These are phyloP conservation scores for Geranium incanum DNA, from an alignment of 441 rosid species.

Conservation along the genomic window DNA sequence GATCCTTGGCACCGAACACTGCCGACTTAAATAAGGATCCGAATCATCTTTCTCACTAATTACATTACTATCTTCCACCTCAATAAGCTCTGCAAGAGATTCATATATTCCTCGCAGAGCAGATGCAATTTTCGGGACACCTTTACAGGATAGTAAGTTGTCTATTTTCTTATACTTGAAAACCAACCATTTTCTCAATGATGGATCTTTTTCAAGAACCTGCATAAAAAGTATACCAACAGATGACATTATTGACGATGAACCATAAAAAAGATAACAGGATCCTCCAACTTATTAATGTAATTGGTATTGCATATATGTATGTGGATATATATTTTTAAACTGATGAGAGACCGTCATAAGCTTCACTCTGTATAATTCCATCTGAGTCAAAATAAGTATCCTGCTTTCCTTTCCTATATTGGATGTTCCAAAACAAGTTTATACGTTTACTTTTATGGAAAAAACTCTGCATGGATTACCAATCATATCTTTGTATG, in stretches of 20 bases:
- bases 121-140: slow-evolving; percentile 36
- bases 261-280: background rate
- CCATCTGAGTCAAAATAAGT: too few species aligned
- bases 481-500: too few species aligned
- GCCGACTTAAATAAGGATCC: slow-evolving; percentile 29
- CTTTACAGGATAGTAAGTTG: slow-evolving; percentile 41
- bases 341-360: background rate
- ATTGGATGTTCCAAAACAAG: too few species aligned
- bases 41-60: slow-evolving; percentile 55
- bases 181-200: slow-evolving; percentile 63
- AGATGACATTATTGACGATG: slow-evolving; percentile 13
- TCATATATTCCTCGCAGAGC: slow-evolving; percentile 52
- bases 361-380: background rate
- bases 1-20: slow-evolving; percentile 23
- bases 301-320: too few species aligned
- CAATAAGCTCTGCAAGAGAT: slow-evolving; percentile 36
- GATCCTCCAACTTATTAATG: too few species aligned
- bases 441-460: too few species aligned
- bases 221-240: slow-evolving; percentile 32
- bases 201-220: slow-evolving; percentile 54
- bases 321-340: background rate
- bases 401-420: too few species aligned
- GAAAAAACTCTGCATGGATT: too few species aligned
- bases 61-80: slow-evolving; percentile 41
- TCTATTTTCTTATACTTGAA: slow-evolving; percentile 50